Evolutionary conservation across 139 green algal species (phyloP).

Genomic region (Chlorella sp.): DNA sequence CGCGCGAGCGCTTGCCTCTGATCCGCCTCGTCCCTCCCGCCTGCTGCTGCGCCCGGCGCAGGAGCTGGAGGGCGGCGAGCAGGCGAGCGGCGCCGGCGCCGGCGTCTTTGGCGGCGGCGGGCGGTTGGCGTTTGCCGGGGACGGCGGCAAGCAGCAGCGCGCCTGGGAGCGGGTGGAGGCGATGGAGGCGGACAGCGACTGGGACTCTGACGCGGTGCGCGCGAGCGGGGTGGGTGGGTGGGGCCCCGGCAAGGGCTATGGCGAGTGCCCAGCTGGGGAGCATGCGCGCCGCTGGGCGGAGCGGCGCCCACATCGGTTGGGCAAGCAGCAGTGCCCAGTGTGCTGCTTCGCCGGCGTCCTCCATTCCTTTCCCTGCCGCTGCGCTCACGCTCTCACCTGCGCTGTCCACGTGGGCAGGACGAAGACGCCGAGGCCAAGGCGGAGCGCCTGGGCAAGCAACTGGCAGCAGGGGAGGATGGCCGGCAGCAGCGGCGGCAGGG

Average conservation of each 20-base stretch:
- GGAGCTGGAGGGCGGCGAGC: constrained; percentile 15
- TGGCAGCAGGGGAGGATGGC: constrained; percentile 3
- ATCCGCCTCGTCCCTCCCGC: too few species aligned
- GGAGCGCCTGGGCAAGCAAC: constrained; percentile 34
- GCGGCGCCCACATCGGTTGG: too few species aligned
- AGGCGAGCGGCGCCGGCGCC: neutral
- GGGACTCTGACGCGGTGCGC: constrained; percentile 39
- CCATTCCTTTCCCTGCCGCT: too few species aligned
- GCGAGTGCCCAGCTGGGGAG: too few species aligned
- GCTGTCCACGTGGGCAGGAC: neutral
- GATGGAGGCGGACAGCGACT: constrained; percentile 23
- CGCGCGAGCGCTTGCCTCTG: too few species aligned
- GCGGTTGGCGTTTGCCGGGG: constrained; percentile 28
- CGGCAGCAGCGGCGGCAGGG: constrained; percentile 3
- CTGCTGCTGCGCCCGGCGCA: too few species aligned
- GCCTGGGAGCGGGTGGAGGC: constrained; percentile 15
- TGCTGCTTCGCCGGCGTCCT: too few species aligned
- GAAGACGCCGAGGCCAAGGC: constrained; percentile 71
- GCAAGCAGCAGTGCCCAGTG: too few species aligned
- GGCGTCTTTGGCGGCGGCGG: constrained; percentile 8
- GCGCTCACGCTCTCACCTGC: neutral
- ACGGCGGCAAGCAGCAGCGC: constrained; percentile 4
- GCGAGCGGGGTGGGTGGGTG: neutral
- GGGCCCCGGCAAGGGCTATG: too few species aligned
- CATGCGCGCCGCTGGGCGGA: too few species aligned